phyloP scores from a whole-genome alignment of 371 early-diverging fungal genomes.

The Rhizopus microsporus region DNA sequence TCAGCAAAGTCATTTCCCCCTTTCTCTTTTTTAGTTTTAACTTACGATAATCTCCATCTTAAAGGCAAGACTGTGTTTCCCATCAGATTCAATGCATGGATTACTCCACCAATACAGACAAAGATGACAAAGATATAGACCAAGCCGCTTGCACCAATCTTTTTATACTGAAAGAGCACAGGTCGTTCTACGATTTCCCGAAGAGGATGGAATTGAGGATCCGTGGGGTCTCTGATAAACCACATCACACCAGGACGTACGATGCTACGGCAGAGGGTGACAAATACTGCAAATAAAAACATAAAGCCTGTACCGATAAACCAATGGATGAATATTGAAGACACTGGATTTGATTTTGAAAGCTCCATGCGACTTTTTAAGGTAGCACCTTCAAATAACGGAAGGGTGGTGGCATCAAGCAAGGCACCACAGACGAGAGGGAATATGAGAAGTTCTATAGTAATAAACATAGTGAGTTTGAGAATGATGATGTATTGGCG shows the following conservation, averaged over 20 bases:
- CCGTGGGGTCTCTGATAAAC: slow-evolving; percentile 95
- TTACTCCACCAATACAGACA: slow-evolving; percentile 63
- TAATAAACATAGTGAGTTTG: slow-evolving; percentile 77
- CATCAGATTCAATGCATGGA: slow-evolving; percentile 31
- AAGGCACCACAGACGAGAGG: slow-evolving; percentile 87
- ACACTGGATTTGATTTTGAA: slow-evolving; percentile 60
- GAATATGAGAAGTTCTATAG: slow-evolving; percentile 82
- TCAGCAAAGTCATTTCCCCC: neutral
- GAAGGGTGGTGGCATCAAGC: slow-evolving; percentile 75
- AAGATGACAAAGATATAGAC: slow-evolving; percentile 79
- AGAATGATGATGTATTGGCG: slow-evolving; percentile 59
- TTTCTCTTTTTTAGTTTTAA: neutral
- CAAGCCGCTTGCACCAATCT: slow-evolving; percentile 74
- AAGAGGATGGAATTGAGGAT: slow-evolving; percentile 90
- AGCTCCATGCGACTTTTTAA: slow-evolving; percentile 56
- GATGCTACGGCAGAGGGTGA: slow-evolving; percentile 72
- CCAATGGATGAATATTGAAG: slow-evolving; percentile 84
- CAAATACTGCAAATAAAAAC: slow-evolving; percentile 86
- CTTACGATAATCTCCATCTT: slow-evolving; percentile 51
- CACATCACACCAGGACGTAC: slow-evolving; percentile 92
- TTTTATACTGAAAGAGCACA: slow-evolving; percentile 69
- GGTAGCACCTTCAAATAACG: slow-evolving; percentile 66
- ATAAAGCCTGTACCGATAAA: slow-evolving; percentile 89
- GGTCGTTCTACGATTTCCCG: slow-evolving; percentile 86
- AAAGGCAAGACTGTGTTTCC: slow-evolving; percentile 47